Percentiles rank a stretch among this genome's conserved stretches.
These are phyloP conservation scores for Pelargonium myrrhifolium DNA, from an alignment of 441 rosid genomes.

Conservation along the genomic window DNA sequence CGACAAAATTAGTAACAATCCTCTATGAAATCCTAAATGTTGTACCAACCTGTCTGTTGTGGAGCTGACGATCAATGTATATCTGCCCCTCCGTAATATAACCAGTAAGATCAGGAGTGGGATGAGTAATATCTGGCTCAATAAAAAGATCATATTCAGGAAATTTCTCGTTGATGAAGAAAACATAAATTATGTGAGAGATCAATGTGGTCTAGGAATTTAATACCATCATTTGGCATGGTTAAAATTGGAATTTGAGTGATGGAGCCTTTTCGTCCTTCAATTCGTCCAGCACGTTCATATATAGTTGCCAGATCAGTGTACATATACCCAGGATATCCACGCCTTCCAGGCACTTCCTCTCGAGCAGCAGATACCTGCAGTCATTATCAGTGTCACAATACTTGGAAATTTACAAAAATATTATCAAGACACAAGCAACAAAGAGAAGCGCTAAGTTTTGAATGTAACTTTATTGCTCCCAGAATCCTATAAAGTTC, in stretches of 20 bases:
- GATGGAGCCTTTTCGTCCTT: conserved; percentile 94
- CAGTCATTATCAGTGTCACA: conserved; percentile 1
- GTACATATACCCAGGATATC: conserved; percentile 99
- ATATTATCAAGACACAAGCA: neutral
- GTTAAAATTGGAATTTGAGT: conserved; percentile 99
- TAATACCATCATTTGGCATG: conserved; percentile 94
- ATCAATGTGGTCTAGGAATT: conserved; percentile 8
- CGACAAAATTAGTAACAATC: neutral
- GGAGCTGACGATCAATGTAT: conserved; percentile 89
- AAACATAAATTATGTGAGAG: neutral
- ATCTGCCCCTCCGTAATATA: conserved; percentile 99
- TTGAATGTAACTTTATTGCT: neutral
- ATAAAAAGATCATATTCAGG: conserved; percentile 1
- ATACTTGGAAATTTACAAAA: neutral
- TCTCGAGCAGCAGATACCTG: conserved; percentile 99
- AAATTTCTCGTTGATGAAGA: neutral
- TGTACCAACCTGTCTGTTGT: conserved; percentile 70
- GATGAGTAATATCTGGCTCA: conserved; percentile 86
- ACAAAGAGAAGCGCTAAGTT: neutral
- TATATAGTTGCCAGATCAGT: conserved; percentile 98
- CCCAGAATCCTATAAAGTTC: neutral
- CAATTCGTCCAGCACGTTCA: conserved; percentile 98
- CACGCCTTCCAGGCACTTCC: conserved; percentile 99
- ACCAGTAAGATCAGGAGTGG: conserved; percentile 99
- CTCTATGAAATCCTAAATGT: neutral